Evolutionary conservation across 306 rosid genomes (phyloP).

Genomic region (Clitoria ternatea): DNA sequence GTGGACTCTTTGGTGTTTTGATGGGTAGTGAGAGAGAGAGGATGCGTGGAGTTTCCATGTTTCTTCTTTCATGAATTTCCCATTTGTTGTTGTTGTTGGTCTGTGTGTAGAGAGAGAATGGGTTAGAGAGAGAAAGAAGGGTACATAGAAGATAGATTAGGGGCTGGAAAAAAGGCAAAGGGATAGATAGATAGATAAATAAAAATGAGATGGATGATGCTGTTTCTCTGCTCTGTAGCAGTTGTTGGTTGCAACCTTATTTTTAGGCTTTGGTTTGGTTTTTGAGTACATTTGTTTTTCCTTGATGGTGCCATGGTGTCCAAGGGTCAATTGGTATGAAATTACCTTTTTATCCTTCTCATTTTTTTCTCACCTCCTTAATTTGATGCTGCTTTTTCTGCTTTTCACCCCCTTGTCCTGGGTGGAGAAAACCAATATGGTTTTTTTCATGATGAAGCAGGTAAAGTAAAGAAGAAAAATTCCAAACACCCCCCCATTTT

Average conservation of each 20-base stretch:
- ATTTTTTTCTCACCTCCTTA: background rate
- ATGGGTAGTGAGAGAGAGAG: too few relatives aligned
- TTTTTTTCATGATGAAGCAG: constrained; percentile 39
- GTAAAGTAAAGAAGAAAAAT: constrained; percentile 24
- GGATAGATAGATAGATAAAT: background rate
- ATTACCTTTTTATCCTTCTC: constrained; percentile 38
- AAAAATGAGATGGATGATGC: constrained; percentile 36
- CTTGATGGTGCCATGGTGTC: constrained; percentile 22
- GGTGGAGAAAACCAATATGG: constrained; percentile 30
- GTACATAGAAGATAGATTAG: constrained; percentile 17
- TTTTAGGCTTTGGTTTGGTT: constrained; percentile 43
- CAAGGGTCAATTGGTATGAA: constrained; percentile 22
- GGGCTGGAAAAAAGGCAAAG: constrained; percentile 27
- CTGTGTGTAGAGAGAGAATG: constrained; percentile 51
- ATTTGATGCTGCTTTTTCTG: constrained; percentile 15
- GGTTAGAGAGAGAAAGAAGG: constrained; percentile 19
- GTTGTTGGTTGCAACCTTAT: constrained; percentile 38
- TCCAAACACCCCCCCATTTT: background rate
- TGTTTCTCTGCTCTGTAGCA: constrained; percentile 48
- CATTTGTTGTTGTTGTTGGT: constrained; percentile 31
- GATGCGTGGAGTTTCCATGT: constrained; percentile 70
- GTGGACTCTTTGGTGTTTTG: constrained; percentile 53
- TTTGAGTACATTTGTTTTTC: constrained; percentile 3
- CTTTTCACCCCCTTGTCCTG: constrained; percentile 27
- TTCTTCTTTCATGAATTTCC: constrained; percentile 48